These are phyloP conservation scores for Globisporangium perplexum DNA, from an alignment of 352 stramenopile species.

Conservation along the genomic window DNA sequence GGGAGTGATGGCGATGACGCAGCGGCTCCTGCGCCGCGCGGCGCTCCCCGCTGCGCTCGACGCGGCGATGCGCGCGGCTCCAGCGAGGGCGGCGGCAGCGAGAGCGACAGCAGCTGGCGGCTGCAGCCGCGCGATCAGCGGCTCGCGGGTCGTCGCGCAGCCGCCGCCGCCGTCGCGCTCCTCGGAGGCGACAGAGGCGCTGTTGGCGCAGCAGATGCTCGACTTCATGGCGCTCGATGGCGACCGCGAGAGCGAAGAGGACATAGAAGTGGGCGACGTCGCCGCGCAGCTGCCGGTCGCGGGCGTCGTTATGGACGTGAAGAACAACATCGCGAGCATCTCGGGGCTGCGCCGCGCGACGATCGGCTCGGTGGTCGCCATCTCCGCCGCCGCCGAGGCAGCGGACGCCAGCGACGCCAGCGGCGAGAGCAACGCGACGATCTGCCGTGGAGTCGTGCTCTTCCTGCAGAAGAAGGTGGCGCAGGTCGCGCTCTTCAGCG, in stretches of 20 bases:
- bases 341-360: constrained; percentile 67
- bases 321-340: constrained; percentile 67
- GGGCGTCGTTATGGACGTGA: constrained; percentile 59
- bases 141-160: constrained; percentile 10
- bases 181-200: constrained; percentile 42
- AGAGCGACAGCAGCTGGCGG: too few species aligned
- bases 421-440: background rate
- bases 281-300: constrained; percentile 25
- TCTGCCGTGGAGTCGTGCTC: constrained; percentile 48
- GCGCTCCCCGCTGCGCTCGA: background rate
- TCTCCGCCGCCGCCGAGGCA: constrained; percentile 25
- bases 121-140: constrained; percentile 12
- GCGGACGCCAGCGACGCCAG: constrained; percentile 6
- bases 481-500: constrained; percentile 51
- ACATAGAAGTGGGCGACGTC: too few species aligned
- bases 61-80: background rate
- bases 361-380: constrained; percentile 59
- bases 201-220: constrained; percentile 64
- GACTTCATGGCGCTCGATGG: constrained; percentile 54
- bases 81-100: too few species aligned
- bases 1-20: too few species aligned
- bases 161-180: constrained; percentile 11
- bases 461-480: constrained; percentile 54
- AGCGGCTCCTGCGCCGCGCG: background rate
- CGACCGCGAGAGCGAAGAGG: constrained; percentile 6